phyloP scores from a whole-genome alignment of 1,139 yeast species.

The Yamadazyma sp. region DNA sequence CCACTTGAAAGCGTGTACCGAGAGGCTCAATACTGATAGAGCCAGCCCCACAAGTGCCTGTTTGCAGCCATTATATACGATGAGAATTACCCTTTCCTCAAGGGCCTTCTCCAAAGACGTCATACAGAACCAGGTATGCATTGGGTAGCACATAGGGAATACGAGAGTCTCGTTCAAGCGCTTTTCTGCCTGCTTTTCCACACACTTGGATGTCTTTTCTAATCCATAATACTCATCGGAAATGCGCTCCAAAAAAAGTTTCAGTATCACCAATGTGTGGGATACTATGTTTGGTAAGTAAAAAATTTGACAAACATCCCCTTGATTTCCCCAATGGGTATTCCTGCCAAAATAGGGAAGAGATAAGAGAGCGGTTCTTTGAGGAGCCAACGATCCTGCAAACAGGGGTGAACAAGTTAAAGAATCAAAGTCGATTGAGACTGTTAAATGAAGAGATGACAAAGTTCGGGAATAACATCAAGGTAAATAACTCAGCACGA shows the following conservation, averaged over 20 bases:
- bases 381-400: slow-evolving; percentile 20
- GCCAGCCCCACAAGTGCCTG: too few species aligned
- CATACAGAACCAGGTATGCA: too few species aligned
- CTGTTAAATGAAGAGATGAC: slow-evolving; percentile 22
- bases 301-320: slow-evolving; percentile 9
- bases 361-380: slow-evolving; percentile 16
- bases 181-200: too few species aligned
- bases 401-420: slow-evolving; percentile 26
- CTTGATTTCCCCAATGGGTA: slow-evolving; percentile 13
- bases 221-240: not conserved
- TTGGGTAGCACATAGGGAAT: too few species aligned
- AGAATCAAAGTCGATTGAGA: slow-evolving; percentile 25
- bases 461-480: slow-evolving; percentile 31
- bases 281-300: slow-evolving; percentile 17
- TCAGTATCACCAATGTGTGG: slow-evolving; percentile 22
- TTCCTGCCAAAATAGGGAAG: slow-evolving; percentile 21
- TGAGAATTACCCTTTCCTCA: too few species aligned
- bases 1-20: too few species aligned
- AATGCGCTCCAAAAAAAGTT: slow-evolving; percentile 1
- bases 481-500: slow-evolving; percentile 20
- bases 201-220: too few species aligned
- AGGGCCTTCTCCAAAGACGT: too few species aligned
- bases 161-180: too few species aligned
- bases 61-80: not conserved
- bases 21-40: too few species aligned